Evolutionary conservation across 371 early-diverging fungal genomes (phyloP).

Genomic region (Dentiscutata heterogama): DNA sequence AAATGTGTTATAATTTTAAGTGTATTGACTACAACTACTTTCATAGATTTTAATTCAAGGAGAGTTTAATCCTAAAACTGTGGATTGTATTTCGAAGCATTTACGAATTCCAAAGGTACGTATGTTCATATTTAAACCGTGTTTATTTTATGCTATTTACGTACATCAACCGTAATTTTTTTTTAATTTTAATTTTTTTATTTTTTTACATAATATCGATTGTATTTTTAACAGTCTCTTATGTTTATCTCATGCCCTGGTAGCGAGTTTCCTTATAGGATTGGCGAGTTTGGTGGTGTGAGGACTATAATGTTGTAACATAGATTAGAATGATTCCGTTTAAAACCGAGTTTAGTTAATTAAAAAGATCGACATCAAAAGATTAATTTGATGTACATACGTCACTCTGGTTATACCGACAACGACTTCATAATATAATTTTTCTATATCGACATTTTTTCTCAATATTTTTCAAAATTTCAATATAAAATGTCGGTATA

Average conservation of each 20-base stretch:
- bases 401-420: no score
- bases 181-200: not conserved
- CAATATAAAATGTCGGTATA: no score
- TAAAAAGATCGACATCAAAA: no score
- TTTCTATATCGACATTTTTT: no score
- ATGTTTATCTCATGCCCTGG: slow-evolving; percentile 65
- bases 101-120: slow-evolving; percentile 51
- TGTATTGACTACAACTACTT: not conserved
- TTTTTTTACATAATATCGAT: not conserved
- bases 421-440: no score
- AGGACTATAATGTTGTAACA: slow-evolving; percentile 58
- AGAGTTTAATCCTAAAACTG: slow-evolving; percentile 57
- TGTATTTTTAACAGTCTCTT: slow-evolving; percentile 46
- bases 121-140: not conserved
- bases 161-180: not conserved
- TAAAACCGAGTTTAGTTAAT: no score
- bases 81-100: slow-evolving; percentile 59
- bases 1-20: not conserved
- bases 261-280: slow-evolving; percentile 50
- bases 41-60: slow-evolving; percentile 58
- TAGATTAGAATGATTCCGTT: no score
- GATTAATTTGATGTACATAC: no score
- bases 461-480: no score
- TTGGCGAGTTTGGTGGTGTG: slow-evolving; percentile 60
- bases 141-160: not conserved